phyloP scores from a whole-genome alignment of 306 rosid species.

The Pyrus bretschneideri region DNA sequence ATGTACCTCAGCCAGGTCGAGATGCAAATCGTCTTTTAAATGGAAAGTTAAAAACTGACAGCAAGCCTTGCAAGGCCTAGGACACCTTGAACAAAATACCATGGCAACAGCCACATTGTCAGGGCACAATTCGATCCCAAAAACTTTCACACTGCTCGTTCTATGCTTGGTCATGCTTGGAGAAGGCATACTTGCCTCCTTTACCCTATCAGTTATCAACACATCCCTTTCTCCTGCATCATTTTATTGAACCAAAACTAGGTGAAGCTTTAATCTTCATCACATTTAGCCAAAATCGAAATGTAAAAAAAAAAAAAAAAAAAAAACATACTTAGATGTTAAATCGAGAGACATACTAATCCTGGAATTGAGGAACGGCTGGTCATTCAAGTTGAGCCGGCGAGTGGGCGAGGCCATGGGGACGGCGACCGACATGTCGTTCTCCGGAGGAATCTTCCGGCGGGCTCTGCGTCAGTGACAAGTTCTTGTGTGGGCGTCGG shows the following conservation, averaged over 20 bases:
- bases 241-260: neutral
- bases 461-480: slow-evolving; percentile 30
- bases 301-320: neutral
- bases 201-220: slow-evolving; percentile 28
- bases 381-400: slow-evolving; percentile 28
- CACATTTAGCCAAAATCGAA: neutral
- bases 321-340: neutral
- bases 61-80: no score
- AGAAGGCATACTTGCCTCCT: slow-evolving; percentile 15
- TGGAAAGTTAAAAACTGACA: no score
- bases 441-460: neutral
- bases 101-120: no score
- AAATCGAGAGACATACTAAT: slow-evolving; percentile 19
- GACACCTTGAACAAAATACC: no score
- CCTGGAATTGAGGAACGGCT: slow-evolving; percentile 35
- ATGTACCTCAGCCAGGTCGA: no score
- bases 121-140: no score
- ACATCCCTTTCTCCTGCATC: slow-evolving; percentile 56
- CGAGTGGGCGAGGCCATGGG: slow-evolving; percentile 36
- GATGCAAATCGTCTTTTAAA: no score
- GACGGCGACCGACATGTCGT: slow-evolving; percentile 40
- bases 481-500: slow-evolving; percentile 15
- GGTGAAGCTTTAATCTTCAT: neutral
- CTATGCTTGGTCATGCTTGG: no score
- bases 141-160: no score